Conservation (phyloP, 2,329 filamentous ascomycete genomes). For the Whalleya microplaca region DNA sequence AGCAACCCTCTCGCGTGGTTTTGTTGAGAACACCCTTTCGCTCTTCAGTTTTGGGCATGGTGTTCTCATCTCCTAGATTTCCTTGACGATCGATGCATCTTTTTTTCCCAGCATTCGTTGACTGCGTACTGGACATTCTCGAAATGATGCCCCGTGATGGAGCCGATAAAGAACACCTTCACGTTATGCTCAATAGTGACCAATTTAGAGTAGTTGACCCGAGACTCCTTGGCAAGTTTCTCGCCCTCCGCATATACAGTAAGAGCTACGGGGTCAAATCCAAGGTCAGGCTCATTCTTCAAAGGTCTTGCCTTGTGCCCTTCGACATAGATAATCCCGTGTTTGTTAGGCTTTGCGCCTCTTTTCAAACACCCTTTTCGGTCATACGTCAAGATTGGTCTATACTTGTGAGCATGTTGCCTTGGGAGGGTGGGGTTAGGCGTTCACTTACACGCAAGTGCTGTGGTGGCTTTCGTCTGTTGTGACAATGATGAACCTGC, state of each 20-base stretch:
- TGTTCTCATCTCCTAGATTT: conserved; percentile 28
- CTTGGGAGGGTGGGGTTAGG: background rate
- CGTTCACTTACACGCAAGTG: conserved; percentile 56
- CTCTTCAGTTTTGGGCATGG: conserved; percentile 4
- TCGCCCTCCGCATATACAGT: conserved; percentile 48
- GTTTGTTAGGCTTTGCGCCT: conserved; percentile 56
- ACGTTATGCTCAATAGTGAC: conserved; percentile 62
- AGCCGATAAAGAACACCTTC: conserved; percentile 61
- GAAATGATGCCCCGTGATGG: conserved; percentile 45
- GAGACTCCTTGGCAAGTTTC: conserved; percentile 52
- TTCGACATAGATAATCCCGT: conserved; percentile 55
- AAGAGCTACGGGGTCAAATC: conserved; percentile 51
- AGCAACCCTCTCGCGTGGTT: conserved; percentile 11
- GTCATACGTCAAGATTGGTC: conserved; percentile 61
- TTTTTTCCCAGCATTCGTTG: conserved; percentile 53
- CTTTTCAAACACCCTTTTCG: conserved; percentile 54
- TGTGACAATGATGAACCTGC: conserved; percentile 58
- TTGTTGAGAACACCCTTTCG: conserved; percentile 15
- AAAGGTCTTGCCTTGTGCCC: conserved; percentile 40
- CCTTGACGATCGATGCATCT: conserved; percentile 37
- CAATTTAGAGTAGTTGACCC: conserved; percentile 62
- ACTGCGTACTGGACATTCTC: conserved; percentile 49
- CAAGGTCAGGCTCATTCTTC: conserved; percentile 50
- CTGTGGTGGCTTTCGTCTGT: conserved; percentile 58
- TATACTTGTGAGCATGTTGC: conserved; percentile 31